phyloP scores from a whole-genome alignment of 1,284 basidiomycete genomes.

The Cutaneotrichosporon daszewskae region DNA sequence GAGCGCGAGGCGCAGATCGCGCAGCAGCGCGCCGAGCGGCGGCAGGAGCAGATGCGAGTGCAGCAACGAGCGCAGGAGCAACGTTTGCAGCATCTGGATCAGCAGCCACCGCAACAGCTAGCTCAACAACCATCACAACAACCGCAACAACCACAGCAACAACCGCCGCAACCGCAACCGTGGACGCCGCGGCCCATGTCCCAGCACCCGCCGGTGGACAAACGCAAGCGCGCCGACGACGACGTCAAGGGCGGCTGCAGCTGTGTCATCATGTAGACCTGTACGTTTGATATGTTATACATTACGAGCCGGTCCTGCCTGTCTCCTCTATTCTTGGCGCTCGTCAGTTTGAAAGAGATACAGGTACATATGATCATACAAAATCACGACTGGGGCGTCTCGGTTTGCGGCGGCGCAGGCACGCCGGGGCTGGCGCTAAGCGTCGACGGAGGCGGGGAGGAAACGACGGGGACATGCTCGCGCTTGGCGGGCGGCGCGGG shows the following conservation, averaged over 20 bases:
- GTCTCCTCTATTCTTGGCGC: neutral
- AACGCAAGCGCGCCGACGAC: slow-evolving; percentile 8
- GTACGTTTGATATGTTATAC: slow-evolving; percentile 4
- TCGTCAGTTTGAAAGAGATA: too few species aligned
- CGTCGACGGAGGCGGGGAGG: too few species aligned
- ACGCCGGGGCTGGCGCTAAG: too few species aligned
- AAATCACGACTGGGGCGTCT: too few species aligned
- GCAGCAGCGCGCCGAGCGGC: neutral
- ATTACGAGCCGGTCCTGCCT: too few species aligned
- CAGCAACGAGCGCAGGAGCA: neutral
- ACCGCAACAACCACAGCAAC: neutral
- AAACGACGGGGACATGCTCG: too few species aligned
- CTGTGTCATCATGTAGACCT: slow-evolving; percentile 19
- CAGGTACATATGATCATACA: too few species aligned
- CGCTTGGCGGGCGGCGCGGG: too few species aligned
- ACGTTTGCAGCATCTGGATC: neutral
- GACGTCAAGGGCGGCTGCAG: slow-evolving; percentile 13
- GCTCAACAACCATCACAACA: neutral
- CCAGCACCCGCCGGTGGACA: slow-evolving; percentile 1
- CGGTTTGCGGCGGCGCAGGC: too few species aligned
- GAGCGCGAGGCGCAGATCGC: neutral
- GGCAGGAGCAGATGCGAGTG: neutral
- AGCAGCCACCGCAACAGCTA: neutral
- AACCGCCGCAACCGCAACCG: neutral
- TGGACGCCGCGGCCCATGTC: neutral